Conservation (phyloP, 2,329 filamentous ascomycete genomes). For the Colletotrichum truncatum region DNA sequence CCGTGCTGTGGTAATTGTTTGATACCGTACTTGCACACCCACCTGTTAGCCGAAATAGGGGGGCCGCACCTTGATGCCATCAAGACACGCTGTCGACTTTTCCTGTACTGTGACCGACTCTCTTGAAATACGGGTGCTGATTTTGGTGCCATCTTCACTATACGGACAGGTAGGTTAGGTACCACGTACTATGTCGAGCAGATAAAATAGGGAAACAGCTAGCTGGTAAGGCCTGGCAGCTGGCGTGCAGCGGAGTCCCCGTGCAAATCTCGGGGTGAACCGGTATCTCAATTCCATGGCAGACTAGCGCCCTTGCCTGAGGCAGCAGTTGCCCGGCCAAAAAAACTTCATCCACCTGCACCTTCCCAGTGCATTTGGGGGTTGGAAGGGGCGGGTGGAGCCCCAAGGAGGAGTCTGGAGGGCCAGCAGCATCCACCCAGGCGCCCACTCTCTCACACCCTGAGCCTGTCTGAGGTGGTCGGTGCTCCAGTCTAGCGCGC, state of each 20-base stretch:
- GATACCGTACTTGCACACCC: neutral
- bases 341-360: conserved; percentile 18
- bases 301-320: conserved; percentile 30
- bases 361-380: conserved; percentile 27
- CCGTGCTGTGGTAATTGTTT: conserved; percentile 5
- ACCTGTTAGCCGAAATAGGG: conserved; percentile 6
- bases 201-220: neutral
- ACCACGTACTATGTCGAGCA: too few relatives aligned
- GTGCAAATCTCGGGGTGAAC: conserved; percentile 34
- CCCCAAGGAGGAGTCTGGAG: conserved; percentile 1
- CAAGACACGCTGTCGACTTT: neutral
- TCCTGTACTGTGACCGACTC: neutral
- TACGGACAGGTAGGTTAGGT: too few relatives aligned
- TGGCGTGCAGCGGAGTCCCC: conserved; percentile 24
- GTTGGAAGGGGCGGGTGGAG: conserved; percentile 21
- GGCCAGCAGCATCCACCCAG: conserved; percentile 27
- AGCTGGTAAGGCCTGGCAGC: neutral
- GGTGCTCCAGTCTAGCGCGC: conserved; percentile 32
- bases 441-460: conserved; percentile 34
- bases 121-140: too few relatives aligned
- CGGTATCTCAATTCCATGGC: conserved; percentile 32
- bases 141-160: too few relatives aligned
- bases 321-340: conserved; percentile 30
- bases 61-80: conserved; percentile 18
- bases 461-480: conserved; percentile 26